Conservation (phyloP, 75 land plant genomes). For the Selaginella moellendorffii region DNA sequence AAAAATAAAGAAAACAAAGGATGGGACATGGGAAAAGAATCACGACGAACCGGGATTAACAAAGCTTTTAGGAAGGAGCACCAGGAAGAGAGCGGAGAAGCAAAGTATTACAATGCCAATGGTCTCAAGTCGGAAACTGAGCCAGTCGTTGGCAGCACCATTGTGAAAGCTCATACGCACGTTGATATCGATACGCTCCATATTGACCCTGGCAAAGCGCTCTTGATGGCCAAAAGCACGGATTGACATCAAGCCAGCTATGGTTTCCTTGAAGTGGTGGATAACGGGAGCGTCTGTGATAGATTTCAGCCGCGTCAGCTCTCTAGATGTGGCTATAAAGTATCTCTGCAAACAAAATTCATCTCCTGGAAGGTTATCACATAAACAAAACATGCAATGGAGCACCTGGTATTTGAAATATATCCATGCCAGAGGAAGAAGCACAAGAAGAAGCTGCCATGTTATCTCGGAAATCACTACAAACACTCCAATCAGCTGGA, state of each 20-base stretch:
- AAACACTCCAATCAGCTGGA: slow-evolving; percentile 9
- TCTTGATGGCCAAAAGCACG: slow-evolving; percentile 4
- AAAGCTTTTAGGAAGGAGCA: slow-evolving; percentile 8
- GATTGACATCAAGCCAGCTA: neutral
- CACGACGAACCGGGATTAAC: neutral
- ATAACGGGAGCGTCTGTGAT: slow-evolving; percentile 5
- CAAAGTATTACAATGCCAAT: slow-evolving; percentile 7
- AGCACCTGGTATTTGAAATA: neutral
- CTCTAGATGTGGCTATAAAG: slow-evolving; percentile 5
- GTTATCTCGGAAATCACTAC: neutral
- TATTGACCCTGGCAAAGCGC: neutral
- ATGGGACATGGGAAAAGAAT: neutral
- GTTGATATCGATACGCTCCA: slow-evolving; percentile 2
- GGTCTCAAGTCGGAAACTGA: slow-evolving; percentile 3
- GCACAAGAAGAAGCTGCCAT: slow-evolving; percentile 1
- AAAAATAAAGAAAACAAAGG: neutral
- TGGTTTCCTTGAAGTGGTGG: slow-evolving; percentile 5
- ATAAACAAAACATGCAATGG: neutral
- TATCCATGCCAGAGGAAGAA: neutral
- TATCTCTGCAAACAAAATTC: slow-evolving; percentile 3
- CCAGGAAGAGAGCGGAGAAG: slow-evolving; percentile 1
- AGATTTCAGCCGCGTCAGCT: slow-evolving; percentile 3
- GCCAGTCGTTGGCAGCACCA: neutral
- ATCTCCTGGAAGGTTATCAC: neutral
- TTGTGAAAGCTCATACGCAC: slow-evolving; percentile 3